Conservation (phyloP, 106 monocot genomes). For the Dioscorea alata region DNA sequence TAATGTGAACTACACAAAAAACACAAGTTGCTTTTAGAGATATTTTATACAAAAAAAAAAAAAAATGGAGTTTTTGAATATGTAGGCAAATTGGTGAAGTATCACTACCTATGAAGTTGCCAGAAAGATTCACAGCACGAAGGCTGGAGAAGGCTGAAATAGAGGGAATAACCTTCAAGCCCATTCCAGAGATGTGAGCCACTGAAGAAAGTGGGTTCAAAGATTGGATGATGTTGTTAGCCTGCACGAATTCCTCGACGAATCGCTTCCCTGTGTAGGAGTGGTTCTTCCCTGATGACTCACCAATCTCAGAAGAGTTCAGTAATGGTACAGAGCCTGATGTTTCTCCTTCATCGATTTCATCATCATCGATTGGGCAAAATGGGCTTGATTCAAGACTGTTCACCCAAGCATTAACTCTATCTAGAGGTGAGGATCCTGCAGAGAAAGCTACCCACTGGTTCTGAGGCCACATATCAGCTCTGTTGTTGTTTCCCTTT, state of each 20-base stretch:
- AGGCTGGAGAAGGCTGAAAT: conserved; percentile 77
- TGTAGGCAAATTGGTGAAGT: neutral
- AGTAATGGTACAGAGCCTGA: neutral
- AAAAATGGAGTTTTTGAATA: no score
- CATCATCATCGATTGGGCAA: conserved; percentile 11
- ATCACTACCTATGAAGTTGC: conserved; percentile 74
- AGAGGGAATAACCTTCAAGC: conserved; percentile 61
- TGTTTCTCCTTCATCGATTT: conserved; percentile 8
- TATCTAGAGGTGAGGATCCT: conserved; percentile 49
- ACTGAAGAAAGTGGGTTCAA: conserved; percentile 55
- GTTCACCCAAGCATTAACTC: conserved; percentile 87
- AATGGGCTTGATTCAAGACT: conserved; percentile 44
- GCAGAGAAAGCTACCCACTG: conserved; percentile 81
- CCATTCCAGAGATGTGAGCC: conserved; percentile 77
- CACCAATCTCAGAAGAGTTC: conserved; percentile 25
- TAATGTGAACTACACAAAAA: conserved; percentile 52
- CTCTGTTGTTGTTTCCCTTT: neutral
- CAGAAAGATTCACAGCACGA: conserved; percentile 72
- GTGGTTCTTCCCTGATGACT: conserved; percentile 39
- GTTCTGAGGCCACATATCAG: conserved; percentile 17
- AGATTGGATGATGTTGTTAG: conserved; percentile 66
- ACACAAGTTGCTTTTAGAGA: neutral
- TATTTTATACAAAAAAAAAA: neutral
- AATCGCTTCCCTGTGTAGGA: conserved; percentile 2
- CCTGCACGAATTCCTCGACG: conserved; percentile 53